A percentile compares a stretch with the other conserved stretches of the same genome.
phyloP scores from a whole-genome alignment of 2,329 filamentous ascomycete genomes.

The Dothideomycetes sp. region DNA sequence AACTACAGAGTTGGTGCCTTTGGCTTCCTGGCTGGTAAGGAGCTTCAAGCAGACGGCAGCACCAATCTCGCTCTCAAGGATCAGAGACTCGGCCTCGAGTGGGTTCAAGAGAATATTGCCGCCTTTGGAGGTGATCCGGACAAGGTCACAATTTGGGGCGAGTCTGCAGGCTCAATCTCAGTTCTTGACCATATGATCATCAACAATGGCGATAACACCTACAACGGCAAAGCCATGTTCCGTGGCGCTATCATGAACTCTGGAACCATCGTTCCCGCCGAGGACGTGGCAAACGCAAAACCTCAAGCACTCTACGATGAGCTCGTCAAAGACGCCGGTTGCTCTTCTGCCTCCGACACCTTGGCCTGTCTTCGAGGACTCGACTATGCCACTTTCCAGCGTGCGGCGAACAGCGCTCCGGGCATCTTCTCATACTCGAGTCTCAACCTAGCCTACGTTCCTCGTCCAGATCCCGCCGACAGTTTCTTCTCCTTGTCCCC shows the following conservation, averaged over 20 bases:
- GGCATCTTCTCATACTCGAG: slow-evolving; percentile 58
- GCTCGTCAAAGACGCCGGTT: slow-evolving; percentile 40
- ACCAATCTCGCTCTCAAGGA: slow-evolving; percentile 28
- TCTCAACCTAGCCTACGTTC: slow-evolving; percentile 63
- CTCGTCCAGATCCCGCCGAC: slow-evolving; percentile 55
- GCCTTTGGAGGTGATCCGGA: slow-evolving; percentile 69
- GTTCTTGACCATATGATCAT: slow-evolving; percentile 68
- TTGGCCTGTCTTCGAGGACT: slow-evolving; percentile 41
- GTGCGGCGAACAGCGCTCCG: slow-evolving; percentile 55
- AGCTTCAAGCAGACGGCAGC: slow-evolving; percentile 26
- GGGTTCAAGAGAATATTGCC: slow-evolving; percentile 39
- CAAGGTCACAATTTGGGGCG: slow-evolving; percentile 74
- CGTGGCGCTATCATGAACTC: slow-evolving; percentile 71
- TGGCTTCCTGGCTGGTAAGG: slow-evolving; percentile 27
- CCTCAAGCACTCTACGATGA: slow-evolving; percentile 47
- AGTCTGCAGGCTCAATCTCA: slow-evolving; percentile 58
- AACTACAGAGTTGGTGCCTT: slow-evolving; percentile 50
- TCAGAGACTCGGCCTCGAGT: slow-evolving; percentile 24
- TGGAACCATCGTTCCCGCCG: slow-evolving; percentile 45
- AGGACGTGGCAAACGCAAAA: slow-evolving; percentile 55
- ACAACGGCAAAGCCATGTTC: slow-evolving; percentile 68
- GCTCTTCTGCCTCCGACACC: slow-evolving; percentile 32
- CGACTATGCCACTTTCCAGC: slow-evolving; percentile 42
- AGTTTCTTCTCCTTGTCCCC: slow-evolving; percentile 52
- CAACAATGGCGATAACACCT: slow-evolving; percentile 62